These are phyloP conservation scores for Eucalyptus pauciflora DNA, from an alignment of 345 rosid species.

Conservation along the genomic window DNA sequence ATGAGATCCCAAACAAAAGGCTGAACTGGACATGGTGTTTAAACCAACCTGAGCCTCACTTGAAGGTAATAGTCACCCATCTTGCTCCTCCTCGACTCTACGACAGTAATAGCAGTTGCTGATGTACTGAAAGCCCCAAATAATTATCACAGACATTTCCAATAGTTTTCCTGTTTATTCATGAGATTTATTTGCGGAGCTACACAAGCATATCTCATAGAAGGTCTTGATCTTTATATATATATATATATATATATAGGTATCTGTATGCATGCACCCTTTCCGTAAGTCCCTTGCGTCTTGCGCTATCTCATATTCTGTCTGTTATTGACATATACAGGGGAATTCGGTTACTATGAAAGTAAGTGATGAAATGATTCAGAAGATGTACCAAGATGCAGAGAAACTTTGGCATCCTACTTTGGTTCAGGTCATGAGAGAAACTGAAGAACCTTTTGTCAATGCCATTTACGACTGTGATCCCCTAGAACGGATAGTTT, in stretches of 20 bases:
- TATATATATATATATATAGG: neutral
- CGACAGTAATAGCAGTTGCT: neutral
- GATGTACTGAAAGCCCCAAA: neutral
- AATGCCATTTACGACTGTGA: slow-evolving; percentile 63
- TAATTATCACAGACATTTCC: neutral
- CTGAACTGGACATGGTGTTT: slow-evolving; percentile 75
- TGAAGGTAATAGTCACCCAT: slow-evolving; percentile 22
- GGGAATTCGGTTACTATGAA: slow-evolving; percentile 53
- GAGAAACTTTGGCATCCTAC: slow-evolving; percentile 51
- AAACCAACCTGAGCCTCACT: slow-evolving; percentile 54
- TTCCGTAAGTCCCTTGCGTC: neutral
- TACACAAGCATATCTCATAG: neutral
- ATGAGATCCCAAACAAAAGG: slow-evolving; percentile 40
- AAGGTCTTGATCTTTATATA: neutral
- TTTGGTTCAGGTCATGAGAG: slow-evolving; percentile 43
- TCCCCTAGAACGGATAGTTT: slow-evolving; percentile 27
- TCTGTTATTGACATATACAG: slow-evolving; percentile 1
- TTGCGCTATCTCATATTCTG: neutral
- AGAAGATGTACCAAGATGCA: slow-evolving; percentile 42
- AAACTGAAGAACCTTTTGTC: slow-evolving; percentile 58
- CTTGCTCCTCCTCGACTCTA: neutral
- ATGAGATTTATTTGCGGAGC: neutral
- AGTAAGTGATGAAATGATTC: slow-evolving; percentile 39
- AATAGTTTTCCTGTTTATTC: neutral
- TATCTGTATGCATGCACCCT: neutral